Percentiles rank a stretch among this genome's conserved stretches.
Evolutionary conservation across 345 rosid species (phyloP).

Genomic region (Salix suchowensis): DNA sequence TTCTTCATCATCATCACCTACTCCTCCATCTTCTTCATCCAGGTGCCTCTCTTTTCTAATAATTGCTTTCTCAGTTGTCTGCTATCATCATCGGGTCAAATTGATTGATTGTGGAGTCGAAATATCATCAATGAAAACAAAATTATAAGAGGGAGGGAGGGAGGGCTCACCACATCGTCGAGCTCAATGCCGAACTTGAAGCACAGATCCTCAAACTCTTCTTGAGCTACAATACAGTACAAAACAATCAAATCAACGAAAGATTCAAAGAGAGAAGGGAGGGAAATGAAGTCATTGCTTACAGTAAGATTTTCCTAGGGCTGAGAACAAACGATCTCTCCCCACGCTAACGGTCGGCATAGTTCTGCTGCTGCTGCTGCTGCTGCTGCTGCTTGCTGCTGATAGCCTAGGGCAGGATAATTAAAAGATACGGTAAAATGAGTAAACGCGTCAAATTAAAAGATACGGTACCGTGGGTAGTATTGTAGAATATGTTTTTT

Average conservation of each 20-base stretch:
- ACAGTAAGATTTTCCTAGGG: slow-evolving; percentile 70
- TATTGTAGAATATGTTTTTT: too few relatives aligned
- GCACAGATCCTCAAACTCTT: slow-evolving; percentile 84
- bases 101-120: not conserved
- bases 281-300: not conserved
- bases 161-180: slow-evolving; percentile 74
- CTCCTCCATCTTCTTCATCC: slow-evolving; percentile 47
- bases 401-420: too few relatives aligned
- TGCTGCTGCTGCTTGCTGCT: not conserved
- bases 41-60: slow-evolving; percentile 76
- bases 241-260: not conserved
- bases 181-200: slow-evolving; percentile 90
- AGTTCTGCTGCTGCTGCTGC: not conserved
- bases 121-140: not conserved
- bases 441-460: too few relatives aligned
- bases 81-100: not conserved
- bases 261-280: not conserved
- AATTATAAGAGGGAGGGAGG: not conserved
- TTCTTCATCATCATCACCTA: slow-evolving; percentile 63
- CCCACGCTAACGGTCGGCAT: slow-evolving; percentile 87
- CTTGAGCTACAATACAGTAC: slow-evolving; percentile 42
- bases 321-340: slow-evolving; percentile 67
- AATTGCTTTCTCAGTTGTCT: slow-evolving; percentile 89
- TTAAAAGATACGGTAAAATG: too few relatives aligned
- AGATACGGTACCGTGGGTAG: too few relatives aligned